Base-by-base conservation (phyloP, 2,329 filamentous ascomycete genomes). In the Thelonectria olida region DNA sequence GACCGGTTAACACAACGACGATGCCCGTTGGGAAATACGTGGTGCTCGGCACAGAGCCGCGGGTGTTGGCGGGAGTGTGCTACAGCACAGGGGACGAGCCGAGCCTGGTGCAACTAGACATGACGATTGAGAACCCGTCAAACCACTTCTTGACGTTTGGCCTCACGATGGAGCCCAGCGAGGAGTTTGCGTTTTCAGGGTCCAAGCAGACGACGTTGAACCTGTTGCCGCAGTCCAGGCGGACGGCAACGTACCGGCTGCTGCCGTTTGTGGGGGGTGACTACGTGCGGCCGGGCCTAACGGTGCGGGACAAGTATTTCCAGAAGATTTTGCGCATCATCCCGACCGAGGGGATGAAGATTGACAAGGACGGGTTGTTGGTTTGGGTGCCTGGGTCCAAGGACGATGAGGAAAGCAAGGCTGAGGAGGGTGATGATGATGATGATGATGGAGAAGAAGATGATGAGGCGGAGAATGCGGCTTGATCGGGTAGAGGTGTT, bases 71-170 rank as follows among this genome's bases (percentile, higher is more conserved):
- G 0, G 81, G 83, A 1, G 82, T 85, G 3, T 79, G 82, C 4
- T 83, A 85, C 66, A 74, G 77, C 19, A 70, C 73, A 7, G 71
- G 72, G 10, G 67, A 71, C 23, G 64, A 68, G 41, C 59, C 76
- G 54, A 57, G 71, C 10, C 71, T 86, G 8, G 65, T 85, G 44
- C 78, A 81, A 57, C 74, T 88, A 13, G 79, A 84, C 41, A 74
- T 87, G 73, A 92, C 88, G 4, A 88, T 99, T 58, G 96, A 99
- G 78, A 99, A 99, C 74, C 92, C 94, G 0, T 97, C 95, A 0
- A 91, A 89, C 75, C 96, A 99, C 76, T 96, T 97, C 78, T 85
- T 99, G 50, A 97, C 94, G 0, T 99, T 99, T 78, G 93, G 92
- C 27, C 78, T 98, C 49, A 88, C 84, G 23, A 97, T 99, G 93